Conservation (phyloP, 208 protist species). For the Blastocrithidia nonstop region DNA sequence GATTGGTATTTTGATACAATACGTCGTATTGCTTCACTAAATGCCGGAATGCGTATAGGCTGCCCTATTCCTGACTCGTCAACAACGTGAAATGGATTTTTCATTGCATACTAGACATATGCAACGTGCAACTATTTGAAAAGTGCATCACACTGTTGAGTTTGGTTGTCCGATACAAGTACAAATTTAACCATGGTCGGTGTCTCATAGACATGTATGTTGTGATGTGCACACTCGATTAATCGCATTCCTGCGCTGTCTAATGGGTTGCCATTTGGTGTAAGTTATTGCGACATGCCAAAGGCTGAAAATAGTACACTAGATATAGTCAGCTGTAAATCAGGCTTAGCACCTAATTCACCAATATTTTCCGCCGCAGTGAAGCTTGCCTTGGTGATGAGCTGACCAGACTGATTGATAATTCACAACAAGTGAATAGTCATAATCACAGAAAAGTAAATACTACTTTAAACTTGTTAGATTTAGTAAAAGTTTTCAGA, state of each 20-base stretch:
- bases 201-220: slow-evolving; percentile 78
- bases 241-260: slow-evolving; percentile 68
- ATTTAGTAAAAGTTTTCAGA: not conserved
- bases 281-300: slow-evolving; percentile 77
- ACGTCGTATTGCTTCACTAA: slow-evolving; percentile 34
- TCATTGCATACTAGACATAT: slow-evolving; percentile 66
- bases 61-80: slow-evolving; percentile 74
- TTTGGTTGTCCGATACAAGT: slow-evolving; percentile 50
- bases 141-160: slow-evolving; percentile 25
- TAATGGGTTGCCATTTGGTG: slow-evolving; percentile 60
- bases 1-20: slow-evolving; percentile 32
- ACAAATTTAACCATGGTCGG: slow-evolving; percentile 66
- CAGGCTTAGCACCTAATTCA: slow-evolving; percentile 62
- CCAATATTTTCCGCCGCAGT: slow-evolving; percentile 47
- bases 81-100: slow-evolving; percentile 76
- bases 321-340: slow-evolving; percentile 66
- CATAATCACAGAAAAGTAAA: slow-evolving; percentile 14
- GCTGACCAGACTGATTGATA: slow-evolving; percentile 74
- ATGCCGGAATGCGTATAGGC: slow-evolving; percentile 70
- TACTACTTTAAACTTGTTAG: not conserved
- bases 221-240: slow-evolving; percentile 72
- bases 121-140: slow-evolving; percentile 52
- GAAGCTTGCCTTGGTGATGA: slow-evolving; percentile 66
- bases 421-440: slow-evolving; percentile 74
- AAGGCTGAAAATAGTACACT: slow-evolving; percentile 74